Conservation (phyloP, 345 rosid genomes). For the Eucalyptus rudis region DNA sequence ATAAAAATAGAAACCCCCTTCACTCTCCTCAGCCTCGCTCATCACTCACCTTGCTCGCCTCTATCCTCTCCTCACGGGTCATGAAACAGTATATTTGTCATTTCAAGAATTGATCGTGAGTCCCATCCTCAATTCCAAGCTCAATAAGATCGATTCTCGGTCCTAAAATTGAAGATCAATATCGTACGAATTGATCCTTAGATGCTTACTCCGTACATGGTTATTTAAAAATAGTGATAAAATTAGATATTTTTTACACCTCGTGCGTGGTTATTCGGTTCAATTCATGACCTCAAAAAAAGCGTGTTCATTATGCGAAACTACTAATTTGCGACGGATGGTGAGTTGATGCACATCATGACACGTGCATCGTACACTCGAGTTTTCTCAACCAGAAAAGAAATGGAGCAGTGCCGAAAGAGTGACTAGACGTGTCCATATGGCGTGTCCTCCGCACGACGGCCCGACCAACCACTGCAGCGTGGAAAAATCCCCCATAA, state of each 20-base stretch:
- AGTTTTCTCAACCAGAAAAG: neutral
- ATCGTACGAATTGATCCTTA: too few species aligned
- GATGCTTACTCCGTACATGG: rapidly evolving
- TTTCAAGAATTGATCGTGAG: too few species aligned
- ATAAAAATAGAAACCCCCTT: too few species aligned
- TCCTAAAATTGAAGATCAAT: too few species aligned
- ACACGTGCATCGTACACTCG: neutral
- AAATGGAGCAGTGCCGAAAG: neutral
- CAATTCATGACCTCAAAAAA: neutral
- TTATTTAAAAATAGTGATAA: too few species aligned
- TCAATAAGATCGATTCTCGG: rapidly evolving
- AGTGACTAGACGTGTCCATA: neutral
- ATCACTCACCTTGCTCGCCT: too few species aligned
- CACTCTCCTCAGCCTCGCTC: rapidly evolving
- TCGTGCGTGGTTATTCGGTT: neutral
- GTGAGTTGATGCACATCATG: neutral
- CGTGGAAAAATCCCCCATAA: neutral
- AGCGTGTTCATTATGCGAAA: neutral
- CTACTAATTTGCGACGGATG: neutral
- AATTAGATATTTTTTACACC: neutral
- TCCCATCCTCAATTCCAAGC: rapidly evolving
- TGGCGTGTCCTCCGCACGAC: neutral
- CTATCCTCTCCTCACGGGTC: too few species aligned
- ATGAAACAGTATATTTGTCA: too few species aligned
- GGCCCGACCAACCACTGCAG: neutral